These are phyloP conservation scores for Crinitomyces ghanaensis DNA, from an alignment of 805 yeast species.

Conservation along the genomic window DNA sequence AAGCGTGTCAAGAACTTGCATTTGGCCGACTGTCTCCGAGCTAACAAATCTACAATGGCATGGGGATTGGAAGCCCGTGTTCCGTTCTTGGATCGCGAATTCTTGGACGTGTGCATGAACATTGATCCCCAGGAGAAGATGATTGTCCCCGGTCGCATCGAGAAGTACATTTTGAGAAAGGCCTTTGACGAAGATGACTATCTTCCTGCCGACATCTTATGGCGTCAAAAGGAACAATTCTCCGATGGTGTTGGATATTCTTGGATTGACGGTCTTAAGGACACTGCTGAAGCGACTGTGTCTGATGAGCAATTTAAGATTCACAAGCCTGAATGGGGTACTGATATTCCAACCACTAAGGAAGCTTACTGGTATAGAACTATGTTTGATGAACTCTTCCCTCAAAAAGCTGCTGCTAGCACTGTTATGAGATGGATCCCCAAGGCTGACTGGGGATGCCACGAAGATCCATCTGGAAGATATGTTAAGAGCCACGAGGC, in stretches of 20 bases:
- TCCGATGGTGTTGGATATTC: constrained; percentile 99
- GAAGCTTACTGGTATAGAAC: constrained; percentile 99
- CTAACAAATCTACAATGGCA: constrained; percentile 99
- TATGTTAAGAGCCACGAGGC: constrained; percentile 69
- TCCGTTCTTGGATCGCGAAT: constrained; percentile 92
- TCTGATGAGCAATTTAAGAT: constrained; percentile 81
- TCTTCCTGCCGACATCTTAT: constrained; percentile 89
- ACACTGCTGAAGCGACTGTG: constrained; percentile 77
- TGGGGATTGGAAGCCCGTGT: constrained; percentile 99
- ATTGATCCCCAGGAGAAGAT: constrained; percentile 88
- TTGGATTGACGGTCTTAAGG: constrained; percentile 97
- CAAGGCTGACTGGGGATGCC: constrained; percentile 99
- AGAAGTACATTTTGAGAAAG: constrained; percentile 92
- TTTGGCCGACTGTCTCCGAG: constrained; percentile 94
- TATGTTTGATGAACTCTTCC: constrained; percentile 89
- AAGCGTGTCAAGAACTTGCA: constrained; percentile 95
- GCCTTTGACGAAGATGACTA: constrained; percentile 93
- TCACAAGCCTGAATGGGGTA: constrained; percentile 95
- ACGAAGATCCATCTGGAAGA: constrained; percentile 97
- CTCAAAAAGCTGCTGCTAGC: constrained; percentile 80
- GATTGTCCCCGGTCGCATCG: constrained; percentile 73
- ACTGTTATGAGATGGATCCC: constrained; percentile 99
- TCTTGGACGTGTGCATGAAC: constrained; percentile 87
- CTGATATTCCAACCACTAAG: constrained; percentile 89
- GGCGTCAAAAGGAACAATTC: constrained; percentile 99